Evolutionary conservation across 208 protist species (phyloP), one percentile per base, ranked within the genome.

Genomic region (Trypanosoma grayi): DNA sequence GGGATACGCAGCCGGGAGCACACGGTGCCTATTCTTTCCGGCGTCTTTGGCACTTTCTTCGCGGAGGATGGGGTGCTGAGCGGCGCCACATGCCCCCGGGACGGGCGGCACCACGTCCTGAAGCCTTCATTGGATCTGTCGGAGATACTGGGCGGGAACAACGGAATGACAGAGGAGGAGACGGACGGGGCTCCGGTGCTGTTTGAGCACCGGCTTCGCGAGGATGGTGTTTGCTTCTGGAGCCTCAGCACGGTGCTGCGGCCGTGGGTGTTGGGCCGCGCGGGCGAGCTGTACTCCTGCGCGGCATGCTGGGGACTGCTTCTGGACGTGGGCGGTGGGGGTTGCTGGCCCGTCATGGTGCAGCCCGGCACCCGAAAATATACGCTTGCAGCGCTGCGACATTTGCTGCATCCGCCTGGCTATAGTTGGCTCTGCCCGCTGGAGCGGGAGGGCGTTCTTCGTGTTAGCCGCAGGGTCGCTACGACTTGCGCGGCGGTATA

Each of bases 211-310:
- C 75, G 72, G 6, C 75, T 88, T 37, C 81, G 77, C n/a, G 81
- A 88, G 53, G 81, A 88, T 16, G 77, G 81, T 25, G 13, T 61
- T 27, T 88, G 81, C 46, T 85, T 83, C 52, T 88, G 81, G 81
- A 82, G 71, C 51, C 66, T 88, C 36, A 84, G 85, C 59, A 88
- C 81, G 3, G 71, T 69, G 10, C 53, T 85, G 27, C 69, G 70
- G 45, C 61, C 60, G 13, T 85, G 81, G 77, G 43, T 10, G 6
- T 16, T 60, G 30, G 63, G 52, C 16, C 14, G n/a, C 11, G 18
- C 36, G 9, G 59, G 56, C 22, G 63, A 69, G 13, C 64, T 52
- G 20, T 88, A 83, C 41, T 70, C 75, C n/a, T 75, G 66, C 66
- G 41, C 75, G 8, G 72, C 76, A 18, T 71, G 60, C 22, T 75